A percentile compares a stretch with the other conserved stretches of the same genome.
Conservation (phyloP, 148 eudicot species). For the Chenopodium quinoa region DNA sequence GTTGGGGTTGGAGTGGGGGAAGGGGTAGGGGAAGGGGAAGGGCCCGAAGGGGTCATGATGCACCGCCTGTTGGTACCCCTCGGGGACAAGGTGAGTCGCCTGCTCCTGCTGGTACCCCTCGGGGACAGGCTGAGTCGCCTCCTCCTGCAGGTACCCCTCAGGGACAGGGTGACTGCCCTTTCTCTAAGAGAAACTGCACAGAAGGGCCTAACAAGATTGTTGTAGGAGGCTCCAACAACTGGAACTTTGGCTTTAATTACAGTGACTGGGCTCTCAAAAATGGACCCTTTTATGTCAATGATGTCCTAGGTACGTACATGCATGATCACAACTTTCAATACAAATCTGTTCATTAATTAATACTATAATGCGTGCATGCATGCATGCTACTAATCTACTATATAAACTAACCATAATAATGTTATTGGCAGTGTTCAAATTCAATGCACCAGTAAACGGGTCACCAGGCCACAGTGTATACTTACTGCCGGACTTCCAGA, state of each 20-base stretch:
- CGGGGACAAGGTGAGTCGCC: not conserved
- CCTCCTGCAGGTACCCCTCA: not conserved
- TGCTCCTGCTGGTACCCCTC: not conserved
- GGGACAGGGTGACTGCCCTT: slow-evolving; percentile 25
- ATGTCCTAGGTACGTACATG: slow-evolving; percentile 37
- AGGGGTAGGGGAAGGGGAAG: not conserved
- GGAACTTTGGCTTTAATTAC: slow-evolving; percentile 52
- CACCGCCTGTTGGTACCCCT: not conserved
- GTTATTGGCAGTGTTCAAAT: slow-evolving; percentile 58
- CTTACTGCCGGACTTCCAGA: slow-evolving; percentile 54
- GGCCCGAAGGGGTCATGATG: not conserved
- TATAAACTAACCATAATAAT: not conserved
- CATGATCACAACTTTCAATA: not conserved
- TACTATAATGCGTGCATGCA: not conserved
- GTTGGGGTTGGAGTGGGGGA: not conserved
- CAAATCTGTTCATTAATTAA: not conserved
- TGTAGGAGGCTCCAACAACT: slow-evolving; percentile 41
- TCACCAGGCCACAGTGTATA: slow-evolving; percentile 65
- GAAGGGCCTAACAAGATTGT: slow-evolving; percentile 29
- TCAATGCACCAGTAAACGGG: slow-evolving; percentile 44
- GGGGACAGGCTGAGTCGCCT: not conserved
- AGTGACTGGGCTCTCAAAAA: slow-evolving; percentile 49
- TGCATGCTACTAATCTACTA: too few relatives aligned
- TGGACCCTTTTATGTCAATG: slow-evolving; percentile 47
- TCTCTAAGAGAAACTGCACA: slow-evolving; percentile 24